Evolutionary conservation across 2,329 filamentous ascomycete genomes (phyloP).

Genomic region (Clonostachys solani): DNA sequence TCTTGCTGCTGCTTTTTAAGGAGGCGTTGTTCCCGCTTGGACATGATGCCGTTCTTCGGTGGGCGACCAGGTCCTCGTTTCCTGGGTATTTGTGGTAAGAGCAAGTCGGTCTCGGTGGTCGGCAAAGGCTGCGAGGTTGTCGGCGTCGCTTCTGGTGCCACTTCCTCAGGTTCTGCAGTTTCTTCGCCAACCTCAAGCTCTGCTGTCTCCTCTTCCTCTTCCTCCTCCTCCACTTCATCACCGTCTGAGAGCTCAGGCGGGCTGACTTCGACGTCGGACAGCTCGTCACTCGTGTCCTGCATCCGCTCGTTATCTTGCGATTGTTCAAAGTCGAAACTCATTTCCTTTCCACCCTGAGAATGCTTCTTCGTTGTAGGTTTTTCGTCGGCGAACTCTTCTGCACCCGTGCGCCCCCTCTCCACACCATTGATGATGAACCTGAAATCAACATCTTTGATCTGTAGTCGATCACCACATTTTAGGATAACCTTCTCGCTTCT

Average conservation of each 20-base stretch:
- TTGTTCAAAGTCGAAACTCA: slow-evolving; percentile 71
- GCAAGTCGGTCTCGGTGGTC: neutral
- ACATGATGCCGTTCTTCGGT: slow-evolving; percentile 80
- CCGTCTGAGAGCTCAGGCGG: slow-evolving; percentile 16
- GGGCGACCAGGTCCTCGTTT: slow-evolving; percentile 76
- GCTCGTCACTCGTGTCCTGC: slow-evolving; percentile 47
- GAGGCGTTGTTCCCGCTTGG: slow-evolving; percentile 66
- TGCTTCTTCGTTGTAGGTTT: slow-evolving; percentile 32
- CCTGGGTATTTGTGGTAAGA: slow-evolving; percentile 46
- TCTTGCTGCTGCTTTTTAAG: slow-evolving; percentile 52
- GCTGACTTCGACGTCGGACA: neutral
- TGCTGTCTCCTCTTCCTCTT: slow-evolving; percentile 13
- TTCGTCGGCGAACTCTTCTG: slow-evolving; percentile 50
- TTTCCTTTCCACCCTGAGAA: slow-evolving; percentile 58
- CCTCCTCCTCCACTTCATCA: slow-evolving; percentile 9
- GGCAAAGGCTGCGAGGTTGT: neutral
- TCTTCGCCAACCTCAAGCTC: slow-evolving; percentile 10
- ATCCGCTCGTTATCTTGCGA: slow-evolving; percentile 52
- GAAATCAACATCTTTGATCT: slow-evolving; percentile 68
- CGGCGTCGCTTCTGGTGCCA: slow-evolving; percentile 3
- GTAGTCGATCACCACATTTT: slow-evolving; percentile 60
- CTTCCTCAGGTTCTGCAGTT: slow-evolving; percentile 8
- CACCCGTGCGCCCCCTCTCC: slow-evolving; percentile 51
- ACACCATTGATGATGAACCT: slow-evolving; percentile 65
- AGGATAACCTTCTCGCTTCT: slow-evolving; percentile 52